These are phyloP conservation scores for Persicaria maculosa DNA, from an alignment of 148 eudicot genomes.

Conservation along the genomic window DNA sequence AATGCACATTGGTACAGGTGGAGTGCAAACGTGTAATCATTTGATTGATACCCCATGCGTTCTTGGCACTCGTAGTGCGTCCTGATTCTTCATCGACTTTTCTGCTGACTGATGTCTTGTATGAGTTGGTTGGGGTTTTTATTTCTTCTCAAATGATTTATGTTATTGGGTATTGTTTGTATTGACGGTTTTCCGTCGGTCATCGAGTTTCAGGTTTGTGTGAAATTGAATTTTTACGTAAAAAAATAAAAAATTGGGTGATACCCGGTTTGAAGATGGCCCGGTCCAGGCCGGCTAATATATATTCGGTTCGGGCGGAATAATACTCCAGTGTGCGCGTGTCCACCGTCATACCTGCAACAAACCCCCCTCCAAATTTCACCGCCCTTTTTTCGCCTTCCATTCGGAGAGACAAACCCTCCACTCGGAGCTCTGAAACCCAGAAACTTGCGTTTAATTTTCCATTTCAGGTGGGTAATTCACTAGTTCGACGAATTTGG, in stretches of 20 bases:
- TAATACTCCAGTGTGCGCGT: neutral
- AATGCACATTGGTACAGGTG: too few species aligned
- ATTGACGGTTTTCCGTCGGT: fast-evolving
- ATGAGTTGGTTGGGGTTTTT: too few species aligned
- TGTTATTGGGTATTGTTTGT: too few species aligned
- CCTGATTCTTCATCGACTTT: too few species aligned
- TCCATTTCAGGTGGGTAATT: neutral
- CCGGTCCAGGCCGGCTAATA: neutral
- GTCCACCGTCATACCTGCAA: constrained; percentile 3
- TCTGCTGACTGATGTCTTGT: too few species aligned
- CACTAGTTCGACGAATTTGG: neutral
- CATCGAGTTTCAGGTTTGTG: too few species aligned
- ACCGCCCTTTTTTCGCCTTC: neutral
- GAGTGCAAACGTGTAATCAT: too few species aligned
- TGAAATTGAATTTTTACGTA: too few species aligned
- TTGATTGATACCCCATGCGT: too few species aligned
- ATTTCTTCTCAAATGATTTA: too few species aligned
- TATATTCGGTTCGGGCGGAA: neutral
- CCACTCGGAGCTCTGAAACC: constrained; percentile 2
- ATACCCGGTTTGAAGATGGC: neutral
- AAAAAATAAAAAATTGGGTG: too few species aligned
- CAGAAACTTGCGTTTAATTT: neutral
- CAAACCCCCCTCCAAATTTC: constrained; percentile 3
- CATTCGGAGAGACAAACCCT: neutral
- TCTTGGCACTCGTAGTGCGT: too few species aligned